Base-by-base conservation (phyloP, 2,329 filamentous ascomycete species). In the Aspergillus intermedius region DNA sequence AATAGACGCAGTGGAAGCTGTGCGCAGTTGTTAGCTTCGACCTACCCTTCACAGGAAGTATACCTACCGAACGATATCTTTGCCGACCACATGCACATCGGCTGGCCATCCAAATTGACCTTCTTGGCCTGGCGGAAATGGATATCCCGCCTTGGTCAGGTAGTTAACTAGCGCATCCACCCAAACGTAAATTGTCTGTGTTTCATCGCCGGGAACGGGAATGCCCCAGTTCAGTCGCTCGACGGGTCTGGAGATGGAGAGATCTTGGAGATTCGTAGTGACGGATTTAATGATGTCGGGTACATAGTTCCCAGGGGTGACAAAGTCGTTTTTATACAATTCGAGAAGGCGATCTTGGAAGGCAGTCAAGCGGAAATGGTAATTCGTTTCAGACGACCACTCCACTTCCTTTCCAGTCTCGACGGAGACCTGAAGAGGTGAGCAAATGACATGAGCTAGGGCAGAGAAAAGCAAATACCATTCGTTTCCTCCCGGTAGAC, bases 131-230 rank as follows among this genome's bases (percentile, higher is more conserved):
- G 87, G 84, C 1, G 82, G 89, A 30, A 71, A 70, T 0, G 89
- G 89, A 63, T 94, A 97, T 12, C 91, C 90, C 1, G 89, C 81
- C 54, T 85, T 88, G 13, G 91, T 95, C 45, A 93, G 72, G 66
- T 98, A 98, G 68, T 96, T 98, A 60, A 97, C 79, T 25, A 98
- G 79, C 1, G 93, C 93, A 70, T 98, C 94, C 0, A 98, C 79
- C 93, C 93, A 98, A 28, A 98, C 94, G 62, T 98, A 98, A 49
- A 98, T 91, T 2, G 91, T 97, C 69, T 97, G 93, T 15, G 75
- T 81, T 0, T 80, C 74, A 60, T 98, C 93, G 46, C 84, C 84
- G 0, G 93, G 93, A 22, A 96, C 93, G 5, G 78, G 83, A 49
- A 98, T 87, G 3, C 93, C 93, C 93, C 93, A 98, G 21, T 75